phyloP scores from a whole-genome alignment of 805 yeast genomes.

The Hermanozyma aechmeae region DNA sequence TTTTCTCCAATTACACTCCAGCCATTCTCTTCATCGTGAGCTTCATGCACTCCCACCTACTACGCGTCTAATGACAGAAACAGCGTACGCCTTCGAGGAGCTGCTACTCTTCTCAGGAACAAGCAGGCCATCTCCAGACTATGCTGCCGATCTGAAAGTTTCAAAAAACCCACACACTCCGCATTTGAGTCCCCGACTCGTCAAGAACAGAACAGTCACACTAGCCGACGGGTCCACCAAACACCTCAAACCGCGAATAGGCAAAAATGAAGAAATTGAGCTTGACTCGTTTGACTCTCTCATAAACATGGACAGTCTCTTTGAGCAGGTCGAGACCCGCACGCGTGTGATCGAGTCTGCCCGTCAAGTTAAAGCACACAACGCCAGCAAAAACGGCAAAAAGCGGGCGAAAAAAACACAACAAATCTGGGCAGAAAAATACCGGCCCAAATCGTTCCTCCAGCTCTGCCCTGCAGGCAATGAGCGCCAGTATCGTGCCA shows the following conservation, averaged over 20 bases:
- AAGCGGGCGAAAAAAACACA: background rate
- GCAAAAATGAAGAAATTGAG: background rate
- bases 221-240: no score
- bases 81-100: no score
- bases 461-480: conserved; percentile 37
- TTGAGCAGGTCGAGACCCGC: conserved; percentile 8
- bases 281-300: conserved; percentile 3
- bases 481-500: conserved; percentile 28
- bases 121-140: no score
- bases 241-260: background rate
- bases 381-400: background rate
- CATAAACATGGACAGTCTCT: conserved; percentile 8
- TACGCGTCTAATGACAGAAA: no score
- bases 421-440: conserved; percentile 31
- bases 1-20: no score
- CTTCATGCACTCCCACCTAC: no score
- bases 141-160: no score
- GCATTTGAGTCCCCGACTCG: no score
- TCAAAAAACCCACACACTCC: no score
- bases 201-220: no score
- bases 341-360: background rate
- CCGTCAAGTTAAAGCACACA: background rate
- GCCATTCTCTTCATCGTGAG: no score
- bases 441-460: conserved; percentile 24
- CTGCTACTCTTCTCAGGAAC: no score